Conservation (phyloP, 345 rosid species). For the Moricandia arvensis region DNA sequence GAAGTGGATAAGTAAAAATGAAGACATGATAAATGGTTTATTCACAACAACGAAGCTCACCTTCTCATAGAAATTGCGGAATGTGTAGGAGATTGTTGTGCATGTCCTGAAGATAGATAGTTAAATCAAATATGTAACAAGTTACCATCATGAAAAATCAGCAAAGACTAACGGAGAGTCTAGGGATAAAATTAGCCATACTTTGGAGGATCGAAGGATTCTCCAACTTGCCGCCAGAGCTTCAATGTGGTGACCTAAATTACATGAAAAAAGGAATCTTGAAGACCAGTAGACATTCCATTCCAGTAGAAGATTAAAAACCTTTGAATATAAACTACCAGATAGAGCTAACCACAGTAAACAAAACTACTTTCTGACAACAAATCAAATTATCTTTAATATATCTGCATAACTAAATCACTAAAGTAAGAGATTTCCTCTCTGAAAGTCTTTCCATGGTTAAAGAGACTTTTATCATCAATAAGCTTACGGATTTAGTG, state of each 20-base stretch:
- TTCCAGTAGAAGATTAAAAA: conserved; percentile 14
- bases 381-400: conserved; percentile 18
- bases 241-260: conserved; percentile 74
- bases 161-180: conserved; percentile 8
- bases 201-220: conserved; percentile 92
- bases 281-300: conserved; percentile 8
- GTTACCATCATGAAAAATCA: conserved; percentile 13
- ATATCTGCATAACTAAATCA: background rate
- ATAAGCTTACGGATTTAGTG: background rate
- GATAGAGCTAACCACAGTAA: background rate
- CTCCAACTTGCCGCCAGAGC: conserved; percentile 90
- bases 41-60: conserved; percentile 39
- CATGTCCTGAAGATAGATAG: conserved; percentile 63
- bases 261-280: conserved; percentile 25
- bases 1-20: conserved; percentile 4
- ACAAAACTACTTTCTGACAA: conserved; percentile 2
- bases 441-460: conserved; percentile 15
- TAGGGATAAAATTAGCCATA: conserved; percentile 39
- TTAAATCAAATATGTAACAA: background rate
- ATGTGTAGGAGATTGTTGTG: conserved; percentile 89
- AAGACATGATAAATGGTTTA: conserved; percentile 1
- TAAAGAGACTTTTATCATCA: background rate
- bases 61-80: conserved; percentile 91
- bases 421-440: background rate
- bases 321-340: background rate